Evolutionary conservation across 2,329 filamentous ascomycete species (phyloP).

Genomic region (Pseudocercospora fuligena): DNA sequence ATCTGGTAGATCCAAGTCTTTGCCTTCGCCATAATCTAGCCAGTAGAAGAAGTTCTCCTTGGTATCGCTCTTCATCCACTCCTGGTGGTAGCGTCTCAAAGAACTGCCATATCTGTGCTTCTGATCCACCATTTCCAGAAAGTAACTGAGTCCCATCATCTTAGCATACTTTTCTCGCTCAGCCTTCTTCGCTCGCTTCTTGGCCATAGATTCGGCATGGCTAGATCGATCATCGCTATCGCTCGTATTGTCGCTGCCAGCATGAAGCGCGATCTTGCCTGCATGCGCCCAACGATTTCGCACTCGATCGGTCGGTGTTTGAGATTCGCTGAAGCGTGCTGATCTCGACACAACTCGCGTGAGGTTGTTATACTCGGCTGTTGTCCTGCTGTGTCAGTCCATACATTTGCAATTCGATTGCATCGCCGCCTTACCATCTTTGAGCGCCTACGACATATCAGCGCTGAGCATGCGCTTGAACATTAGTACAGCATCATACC

Average conservation of each 20-base stretch:
- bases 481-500: conserved; percentile 48
- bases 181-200: conserved; percentile 51
- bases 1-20: conserved; percentile 68
- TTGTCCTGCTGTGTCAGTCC: conserved; percentile 21
- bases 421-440: conserved; percentile 38
- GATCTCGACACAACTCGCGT: conserved; percentile 52
- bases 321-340: conserved; percentile 39
- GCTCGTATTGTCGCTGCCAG: conserved; percentile 68
- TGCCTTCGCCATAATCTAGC: conserved; percentile 82
- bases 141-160: conserved; percentile 85
- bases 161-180: conserved; percentile 70
- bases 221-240: conserved; percentile 46
- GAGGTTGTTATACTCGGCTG: conserved; percentile 59
- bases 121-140: conserved; percentile 71
- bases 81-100: conserved; percentile 77
- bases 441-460: conserved; percentile 35
- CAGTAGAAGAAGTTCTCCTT: conserved; percentile 93
- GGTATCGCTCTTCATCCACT: conserved; percentile 79
- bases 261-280: conserved; percentile 71
- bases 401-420: neutral
- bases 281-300: conserved; percentile 77
- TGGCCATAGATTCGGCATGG: conserved; percentile 40
- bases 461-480: conserved; percentile 8
- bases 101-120: conserved; percentile 90
- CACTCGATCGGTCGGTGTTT: conserved; percentile 39